Percentiles rank a stretch among this genome's conserved stretches.
Conservation (phyloP, 225 moss, liverwort and hornwort species). For the Ulota crispa region DNA sequence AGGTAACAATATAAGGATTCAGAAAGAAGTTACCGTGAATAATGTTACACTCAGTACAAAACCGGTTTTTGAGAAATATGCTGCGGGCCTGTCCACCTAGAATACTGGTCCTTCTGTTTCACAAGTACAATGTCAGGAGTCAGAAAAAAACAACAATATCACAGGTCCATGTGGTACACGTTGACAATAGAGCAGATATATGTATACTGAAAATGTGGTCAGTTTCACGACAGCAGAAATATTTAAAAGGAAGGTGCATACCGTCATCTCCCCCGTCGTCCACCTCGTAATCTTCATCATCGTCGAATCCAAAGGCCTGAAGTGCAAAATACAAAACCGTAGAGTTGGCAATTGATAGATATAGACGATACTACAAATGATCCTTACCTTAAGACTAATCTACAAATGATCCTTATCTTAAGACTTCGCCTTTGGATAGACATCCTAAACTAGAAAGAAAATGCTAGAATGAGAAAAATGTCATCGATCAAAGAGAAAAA, state of each 20-base stretch:
- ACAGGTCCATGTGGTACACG: not conserved
- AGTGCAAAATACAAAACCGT: constrained; percentile 7
- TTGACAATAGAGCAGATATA: not conserved
- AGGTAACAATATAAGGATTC: not conserved
- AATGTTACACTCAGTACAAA: not conserved
- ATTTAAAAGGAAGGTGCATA: constrained; percentile 23
- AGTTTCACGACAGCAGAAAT: not conserved
- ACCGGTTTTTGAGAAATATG: not conserved
- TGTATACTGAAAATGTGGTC: not conserved
- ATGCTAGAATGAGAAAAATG: not conserved
- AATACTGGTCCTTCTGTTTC: constrained; percentile 46
- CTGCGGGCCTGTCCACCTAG: not conserved
- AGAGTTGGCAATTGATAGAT: constrained; percentile 11
- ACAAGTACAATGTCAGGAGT: constrained; percentile 18
- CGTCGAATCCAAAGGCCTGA: constrained; percentile 58
- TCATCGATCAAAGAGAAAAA: constrained; percentile 2
- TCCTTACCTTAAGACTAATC: not conserved
- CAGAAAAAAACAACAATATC: not conserved
- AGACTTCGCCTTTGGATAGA: not conserved
- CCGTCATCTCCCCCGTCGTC: constrained; percentile 65
- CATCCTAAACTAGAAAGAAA: constrained; percentile 2
- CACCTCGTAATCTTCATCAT: constrained; percentile 60
- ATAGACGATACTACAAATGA: constrained; percentile 7
- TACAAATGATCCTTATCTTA: not conserved
- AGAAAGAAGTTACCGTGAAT: constrained; percentile 10